Evolutionary conservation across 805 yeast species (phyloP).

Genomic region (Candida qinlingensis): DNA sequence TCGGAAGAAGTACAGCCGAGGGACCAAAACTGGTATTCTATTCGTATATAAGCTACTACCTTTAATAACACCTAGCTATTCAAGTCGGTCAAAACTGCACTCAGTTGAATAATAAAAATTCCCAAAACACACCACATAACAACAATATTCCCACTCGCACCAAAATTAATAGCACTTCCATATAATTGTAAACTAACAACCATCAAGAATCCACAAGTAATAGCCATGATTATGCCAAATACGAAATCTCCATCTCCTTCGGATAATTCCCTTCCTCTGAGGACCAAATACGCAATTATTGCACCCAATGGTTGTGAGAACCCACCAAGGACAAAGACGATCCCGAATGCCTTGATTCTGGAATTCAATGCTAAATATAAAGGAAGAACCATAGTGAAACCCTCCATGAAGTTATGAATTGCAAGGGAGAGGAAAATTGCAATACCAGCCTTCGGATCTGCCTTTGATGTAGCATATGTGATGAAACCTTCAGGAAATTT

Average conservation of each 20-base stretch:
- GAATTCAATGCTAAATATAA: conserved; percentile 70
- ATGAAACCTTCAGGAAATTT: conserved; percentile 95
- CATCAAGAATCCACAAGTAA: conserved; percentile 79
- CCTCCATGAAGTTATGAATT: conserved; percentile 90
- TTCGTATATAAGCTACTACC: too few species aligned
- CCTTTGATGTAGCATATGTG: conserved; percentile 69
- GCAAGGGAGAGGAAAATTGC: conserved; percentile 80
- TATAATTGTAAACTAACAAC: conserved; percentile 85
- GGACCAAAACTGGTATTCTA: too few species aligned
- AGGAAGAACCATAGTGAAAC: conserved; percentile 90
- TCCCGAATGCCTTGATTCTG: conserved; percentile 54
- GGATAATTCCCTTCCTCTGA: conserved; percentile 32
- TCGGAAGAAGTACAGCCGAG: too few species aligned
- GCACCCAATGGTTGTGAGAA: conserved; percentile 91
- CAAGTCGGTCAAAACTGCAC: conserved; percentile 31
- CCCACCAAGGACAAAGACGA: conserved; percentile 72
- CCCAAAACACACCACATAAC: conserved; percentile 59
- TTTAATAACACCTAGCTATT: not conserved
- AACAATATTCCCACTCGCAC: conserved; percentile 61
- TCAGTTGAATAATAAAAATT: conserved; percentile 47
- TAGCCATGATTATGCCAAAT: conserved; percentile 60
- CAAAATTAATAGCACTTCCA: conserved; percentile 74
- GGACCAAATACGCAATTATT: conserved; percentile 52
- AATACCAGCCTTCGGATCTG: conserved; percentile 66
- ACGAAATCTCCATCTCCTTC: conserved; percentile 30